phyloP scores from a whole-genome alignment of 805 yeast species.

The Candida ficus region DNA sequence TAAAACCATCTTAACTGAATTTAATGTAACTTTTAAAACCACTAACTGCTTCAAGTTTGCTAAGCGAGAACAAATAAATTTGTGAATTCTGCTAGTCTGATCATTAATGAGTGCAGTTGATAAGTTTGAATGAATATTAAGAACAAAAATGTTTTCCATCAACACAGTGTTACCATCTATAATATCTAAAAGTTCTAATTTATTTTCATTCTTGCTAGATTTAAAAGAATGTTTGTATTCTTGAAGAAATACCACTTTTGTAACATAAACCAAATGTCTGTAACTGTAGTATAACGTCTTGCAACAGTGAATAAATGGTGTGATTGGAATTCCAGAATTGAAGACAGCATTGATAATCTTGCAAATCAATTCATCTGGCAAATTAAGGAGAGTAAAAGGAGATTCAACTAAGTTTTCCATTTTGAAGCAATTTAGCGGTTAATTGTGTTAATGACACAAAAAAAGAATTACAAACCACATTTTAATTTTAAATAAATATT shows the following conservation, averaged over 20 bases:
- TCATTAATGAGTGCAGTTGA: slow-evolving; percentile 4
- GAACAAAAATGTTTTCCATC: not conserved
- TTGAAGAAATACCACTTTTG: slow-evolving; percentile 7
- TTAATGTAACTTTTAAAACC: slow-evolving; percentile 5
- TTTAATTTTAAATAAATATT: not conserved
- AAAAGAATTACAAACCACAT: not conserved
- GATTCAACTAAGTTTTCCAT: too few relatives aligned
- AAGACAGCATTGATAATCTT: slow-evolving; percentile 10
- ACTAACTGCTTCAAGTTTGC: slow-evolving; percentile 5
- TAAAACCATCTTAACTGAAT: slow-evolving; percentile 6
- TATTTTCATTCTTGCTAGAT: not conserved
- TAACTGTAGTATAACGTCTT: slow-evolving; percentile 7
- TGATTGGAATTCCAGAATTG: slow-evolving; percentile 4
- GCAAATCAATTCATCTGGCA: slow-evolving; percentile 16
- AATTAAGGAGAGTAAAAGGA: slow-evolving; percentile 1
- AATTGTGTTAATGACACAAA: not conserved
- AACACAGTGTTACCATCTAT: not conserved
- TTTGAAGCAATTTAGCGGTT: too few relatives aligned
- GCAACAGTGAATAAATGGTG: slow-evolving; percentile 13
- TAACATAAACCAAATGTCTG: slow-evolving; percentile 11
- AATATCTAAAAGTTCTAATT: not conserved
- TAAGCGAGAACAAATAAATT: slow-evolving; percentile 1
- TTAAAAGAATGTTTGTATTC: slow-evolving; percentile 1
- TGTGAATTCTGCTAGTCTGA: not conserved
- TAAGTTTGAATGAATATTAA: slow-evolving; percentile 7